Evolutionary conservation across 78 protist species (phyloP).

Genomic region (Chrysochromulina parva): DNA sequence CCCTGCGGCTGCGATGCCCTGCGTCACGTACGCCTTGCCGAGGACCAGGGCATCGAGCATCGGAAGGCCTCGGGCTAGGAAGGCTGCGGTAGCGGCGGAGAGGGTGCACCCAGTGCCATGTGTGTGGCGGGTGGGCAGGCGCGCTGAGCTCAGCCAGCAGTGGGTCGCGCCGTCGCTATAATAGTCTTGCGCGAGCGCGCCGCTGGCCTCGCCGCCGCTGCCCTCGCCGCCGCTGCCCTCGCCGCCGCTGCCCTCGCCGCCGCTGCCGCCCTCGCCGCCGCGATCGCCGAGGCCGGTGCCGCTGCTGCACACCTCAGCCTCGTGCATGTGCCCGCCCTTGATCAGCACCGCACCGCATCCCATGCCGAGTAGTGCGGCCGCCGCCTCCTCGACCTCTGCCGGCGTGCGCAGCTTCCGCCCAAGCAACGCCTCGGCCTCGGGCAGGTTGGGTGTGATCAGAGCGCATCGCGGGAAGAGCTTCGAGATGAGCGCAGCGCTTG

Average conservation of each 20-base stretch:
- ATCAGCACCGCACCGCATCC: background rate
- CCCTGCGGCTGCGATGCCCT: background rate
- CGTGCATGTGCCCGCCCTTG: constrained; percentile 3
- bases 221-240: background rate
- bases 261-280: no score
- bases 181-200: background rate
- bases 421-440: constrained; percentile 6
- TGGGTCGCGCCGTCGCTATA: background rate
- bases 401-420: no score
- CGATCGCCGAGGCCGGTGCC: no score
- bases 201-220: background rate
- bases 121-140: background rate
- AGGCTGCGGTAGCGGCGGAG: constrained; percentile 18
- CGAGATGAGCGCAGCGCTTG: background rate
- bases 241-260: no score
- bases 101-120: constrained; percentile 9
- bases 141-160: background rate
- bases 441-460: constrained; percentile 11
- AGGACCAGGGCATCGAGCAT: background rate
- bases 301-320: background rate
- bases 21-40: constrained; percentile 20
- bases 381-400: background rate
- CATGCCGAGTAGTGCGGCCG: background rate
- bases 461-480: background rate
- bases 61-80: background rate